These are phyloP conservation scores for Magnolia sinica DNA, from an alignment of 164 flowering plant species.

Conservation along the genomic window DNA sequence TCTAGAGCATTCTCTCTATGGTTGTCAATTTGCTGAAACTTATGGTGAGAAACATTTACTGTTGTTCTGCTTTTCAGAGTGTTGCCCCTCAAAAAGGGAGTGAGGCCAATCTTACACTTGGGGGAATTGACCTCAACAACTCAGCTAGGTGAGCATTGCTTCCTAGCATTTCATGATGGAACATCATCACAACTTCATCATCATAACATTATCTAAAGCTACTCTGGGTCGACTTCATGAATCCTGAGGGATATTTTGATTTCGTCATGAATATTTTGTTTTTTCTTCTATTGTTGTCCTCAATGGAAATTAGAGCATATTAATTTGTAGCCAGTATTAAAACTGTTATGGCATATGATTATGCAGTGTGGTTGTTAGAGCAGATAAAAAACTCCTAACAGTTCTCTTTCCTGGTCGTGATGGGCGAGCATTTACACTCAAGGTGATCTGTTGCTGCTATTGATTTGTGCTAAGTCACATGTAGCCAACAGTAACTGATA, in stretches of 20 bases:
- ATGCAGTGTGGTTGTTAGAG: conserved; percentile 79
- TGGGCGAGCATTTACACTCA: conserved; percentile 94
- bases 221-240: background rate
- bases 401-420: conserved; percentile 93
- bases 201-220: background rate
- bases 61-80: conserved; percentile 41
- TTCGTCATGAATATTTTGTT: background rate
- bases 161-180: conserved; percentile 20
- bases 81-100: conserved; percentile 63
- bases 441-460: conserved; percentile 38
- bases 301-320: background rate
- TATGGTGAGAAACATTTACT: background rate
- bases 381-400: conserved; percentile 86
- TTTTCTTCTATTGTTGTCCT: background rate
- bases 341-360: background rate
- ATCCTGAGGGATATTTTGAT: background rate
- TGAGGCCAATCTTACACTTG: conserved; percentile 92
- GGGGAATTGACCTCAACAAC: conserved; percentile 98
- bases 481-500: background rate
- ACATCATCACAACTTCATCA: too few species aligned
- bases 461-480: background rate
- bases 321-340: conserved; percentile 3
- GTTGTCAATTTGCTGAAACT: background rate
- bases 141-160: conserved; percentile 86
- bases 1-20: background rate